Evolutionary conservation across 2,329 filamentous ascomycete genomes (phyloP).

Genomic region (Sclerotiophoma versabilis): DNA sequence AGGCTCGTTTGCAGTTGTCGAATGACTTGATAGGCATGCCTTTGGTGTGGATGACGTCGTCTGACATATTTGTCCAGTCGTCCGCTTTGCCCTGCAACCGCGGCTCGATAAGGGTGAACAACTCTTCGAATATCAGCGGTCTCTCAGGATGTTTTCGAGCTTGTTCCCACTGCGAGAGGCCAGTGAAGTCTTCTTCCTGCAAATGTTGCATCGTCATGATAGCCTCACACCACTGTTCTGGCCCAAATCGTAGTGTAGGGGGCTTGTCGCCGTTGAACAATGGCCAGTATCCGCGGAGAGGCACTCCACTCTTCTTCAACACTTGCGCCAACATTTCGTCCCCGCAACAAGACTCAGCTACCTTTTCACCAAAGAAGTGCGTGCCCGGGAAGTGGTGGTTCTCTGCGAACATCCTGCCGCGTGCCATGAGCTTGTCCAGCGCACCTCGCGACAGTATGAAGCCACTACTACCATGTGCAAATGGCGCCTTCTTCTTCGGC

Average conservation of each 20-base stretch:
- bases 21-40: constrained; percentile 33
- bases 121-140: constrained; percentile 45
- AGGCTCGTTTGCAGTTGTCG: constrained; percentile 38
- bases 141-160: constrained; percentile 29
- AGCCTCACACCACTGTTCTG: constrained; percentile 54
- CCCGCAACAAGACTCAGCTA: constrained; percentile 47
- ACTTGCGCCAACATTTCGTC: constrained; percentile 50
- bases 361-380: constrained; percentile 46
- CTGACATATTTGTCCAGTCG: constrained; percentile 47
- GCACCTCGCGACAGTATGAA: constrained; percentile 57
- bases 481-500: constrained; percentile 44
- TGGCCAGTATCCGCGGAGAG: constrained; percentile 51
- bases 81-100: constrained; percentile 30
- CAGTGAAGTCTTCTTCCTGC: constrained; percentile 37
- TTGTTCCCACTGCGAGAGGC: constrained; percentile 38
- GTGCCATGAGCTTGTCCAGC: constrained; percentile 54
- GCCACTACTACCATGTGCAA: constrained; percentile 54
- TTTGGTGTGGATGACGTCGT: constrained; percentile 33
- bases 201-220: constrained; percentile 51
- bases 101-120: constrained; percentile 42
- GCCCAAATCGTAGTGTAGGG: constrained; percentile 46
- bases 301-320: constrained; percentile 46
- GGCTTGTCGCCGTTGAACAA: constrained; percentile 56
- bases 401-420: constrained; percentile 47
- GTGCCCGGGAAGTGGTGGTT: constrained; percentile 43